Conservation (phyloP, 495 filamentous ascomycete genomes). For the Emericellopsis terricola region DNA sequence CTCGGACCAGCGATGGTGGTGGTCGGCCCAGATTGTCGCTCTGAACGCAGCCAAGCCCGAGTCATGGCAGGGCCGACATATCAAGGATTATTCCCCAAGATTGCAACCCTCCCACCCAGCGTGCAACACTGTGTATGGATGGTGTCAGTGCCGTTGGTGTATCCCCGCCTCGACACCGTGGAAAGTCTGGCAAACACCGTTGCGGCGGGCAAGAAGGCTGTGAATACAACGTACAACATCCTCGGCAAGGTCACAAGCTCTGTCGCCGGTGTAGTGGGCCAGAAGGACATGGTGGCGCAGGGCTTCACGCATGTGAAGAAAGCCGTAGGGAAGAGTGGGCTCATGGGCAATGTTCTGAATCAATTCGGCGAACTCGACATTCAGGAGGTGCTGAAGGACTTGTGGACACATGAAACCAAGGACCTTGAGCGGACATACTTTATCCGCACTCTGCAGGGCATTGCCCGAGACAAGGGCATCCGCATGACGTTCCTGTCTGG, state of each 20-base stretch:
- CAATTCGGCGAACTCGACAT: conserved; percentile 96
- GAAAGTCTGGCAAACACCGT: conserved; percentile 80
- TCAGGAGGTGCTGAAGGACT: conserved; percentile 80
- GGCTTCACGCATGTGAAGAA: conserved; percentile 91
- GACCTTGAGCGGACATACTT: conserved; percentile 93
- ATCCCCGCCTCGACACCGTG: conserved; percentile 78
- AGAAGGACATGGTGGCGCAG: conserved; percentile 74
- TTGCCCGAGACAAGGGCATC: conserved; percentile 79
- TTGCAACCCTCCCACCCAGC: conserved; percentile 76
- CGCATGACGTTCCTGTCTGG: conserved; percentile 94
- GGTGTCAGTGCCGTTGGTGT: conserved; percentile 76
- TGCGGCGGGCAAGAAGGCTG: conserved; percentile 87
- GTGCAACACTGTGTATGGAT: conserved; percentile 96
- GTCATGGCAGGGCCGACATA: conserved; percentile 95
- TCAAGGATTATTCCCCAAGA: conserved; percentile 89
- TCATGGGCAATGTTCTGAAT: conserved; percentile 88
- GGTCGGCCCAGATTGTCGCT: conserved; percentile 77
- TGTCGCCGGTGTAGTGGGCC: conserved; percentile 85
- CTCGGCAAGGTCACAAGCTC: conserved; percentile 87
- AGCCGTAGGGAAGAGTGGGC: conserved; percentile 80
- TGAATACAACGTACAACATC: conserved; percentile 88
- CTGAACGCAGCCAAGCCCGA: conserved; percentile 75
- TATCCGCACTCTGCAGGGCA: conserved; percentile 87
- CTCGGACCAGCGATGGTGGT: conserved; percentile 82
- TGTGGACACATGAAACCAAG: conserved; percentile 97